Conservation (phyloP, 495 filamentous ascomycete species). For the Annulohypoxylon maeteangense region DNA sequence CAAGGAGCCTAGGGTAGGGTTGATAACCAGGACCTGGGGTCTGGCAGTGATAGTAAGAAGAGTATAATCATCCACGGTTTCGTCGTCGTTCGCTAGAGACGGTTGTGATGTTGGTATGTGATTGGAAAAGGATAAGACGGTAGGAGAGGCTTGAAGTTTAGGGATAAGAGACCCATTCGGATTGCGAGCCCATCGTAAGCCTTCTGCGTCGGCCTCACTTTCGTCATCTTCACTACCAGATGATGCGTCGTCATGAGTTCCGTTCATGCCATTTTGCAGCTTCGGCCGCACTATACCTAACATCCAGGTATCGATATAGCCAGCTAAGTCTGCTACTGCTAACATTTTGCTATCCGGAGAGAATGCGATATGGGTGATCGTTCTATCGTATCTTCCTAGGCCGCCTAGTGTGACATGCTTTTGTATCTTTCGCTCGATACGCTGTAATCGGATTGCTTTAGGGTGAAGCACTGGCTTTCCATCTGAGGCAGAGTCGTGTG, state of each 20-base stretch:
- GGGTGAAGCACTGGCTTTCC: constrained; percentile 56
- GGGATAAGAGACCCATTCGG: constrained; percentile 76
- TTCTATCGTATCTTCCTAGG: constrained; percentile 80
- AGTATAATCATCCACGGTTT: constrained; percentile 58
- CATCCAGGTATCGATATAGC: constrained; percentile 87
- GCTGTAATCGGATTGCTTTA: constrained; percentile 64
- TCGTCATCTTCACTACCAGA: constrained; percentile 66
- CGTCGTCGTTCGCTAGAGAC: constrained; percentile 55
- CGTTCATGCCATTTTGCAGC: constrained; percentile 48
- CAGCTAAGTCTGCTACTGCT: constrained; percentile 81
- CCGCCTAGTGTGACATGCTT: constrained; percentile 70
- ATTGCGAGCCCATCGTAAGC: constrained; percentile 44
- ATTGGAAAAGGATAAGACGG: constrained; percentile 76
- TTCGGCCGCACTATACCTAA: constrained; percentile 61
- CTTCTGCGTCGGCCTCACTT: constrained; percentile 36
- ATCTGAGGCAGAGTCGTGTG: constrained; percentile 35
- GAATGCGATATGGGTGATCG: constrained; percentile 78
- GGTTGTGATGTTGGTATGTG: constrained; percentile 41
- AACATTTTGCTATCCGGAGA: constrained; percentile 83
- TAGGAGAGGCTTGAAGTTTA: constrained; percentile 74
- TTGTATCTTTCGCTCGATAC: constrained; percentile 65
- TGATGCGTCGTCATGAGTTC: constrained; percentile 47
- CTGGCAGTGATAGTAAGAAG: constrained; percentile 80
- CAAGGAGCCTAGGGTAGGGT: constrained; percentile 76
- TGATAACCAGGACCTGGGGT: constrained; percentile 80